Evolutionary conservation across 148 eudicot species (phyloP).

Genomic region (Chenopodium formosanum): DNA sequence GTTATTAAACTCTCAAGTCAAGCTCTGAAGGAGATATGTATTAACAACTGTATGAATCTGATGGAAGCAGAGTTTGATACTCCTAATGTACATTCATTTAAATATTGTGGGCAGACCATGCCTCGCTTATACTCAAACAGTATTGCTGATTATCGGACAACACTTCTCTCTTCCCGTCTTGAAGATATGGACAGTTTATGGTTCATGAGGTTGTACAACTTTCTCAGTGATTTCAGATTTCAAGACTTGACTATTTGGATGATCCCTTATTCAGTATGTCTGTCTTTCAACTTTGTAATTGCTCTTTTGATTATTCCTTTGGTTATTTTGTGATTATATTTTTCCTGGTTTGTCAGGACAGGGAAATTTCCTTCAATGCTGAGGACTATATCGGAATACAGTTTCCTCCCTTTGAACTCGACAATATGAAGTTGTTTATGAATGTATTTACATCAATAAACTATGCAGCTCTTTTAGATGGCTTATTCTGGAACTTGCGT

Average conservation of each 20-base stretch:
- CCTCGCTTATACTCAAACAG: no score
- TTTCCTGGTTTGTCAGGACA: conserved; percentile 12
- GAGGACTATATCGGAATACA: conserved; percentile 7
- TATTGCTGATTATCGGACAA: no score
- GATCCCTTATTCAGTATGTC: conserved; percentile 10
- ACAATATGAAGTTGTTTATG: conserved; percentile 14
- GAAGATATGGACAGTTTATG: conserved; percentile 15
- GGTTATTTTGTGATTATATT: background rate
- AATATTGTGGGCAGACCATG: no score
- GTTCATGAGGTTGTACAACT: conserved; percentile 20
- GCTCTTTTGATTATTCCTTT: background rate
- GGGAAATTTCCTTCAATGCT: conserved; percentile 6
- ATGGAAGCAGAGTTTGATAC: no score
- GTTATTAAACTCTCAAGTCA: no score
- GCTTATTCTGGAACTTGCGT: conserved; percentile 18
- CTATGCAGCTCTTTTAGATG: conserved; percentile 24
- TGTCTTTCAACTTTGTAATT: conserved; percentile 4
- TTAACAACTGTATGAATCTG: no score
- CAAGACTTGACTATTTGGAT: conserved; percentile 17
- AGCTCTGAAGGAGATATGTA: no score
- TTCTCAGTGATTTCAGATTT: conserved; percentile 18
- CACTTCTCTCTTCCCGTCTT: background rate
- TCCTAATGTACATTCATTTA: no score
- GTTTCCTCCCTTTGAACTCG: conserved; percentile 17
- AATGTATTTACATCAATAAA: background rate